Evolutionary conservation across 1,284 basidiomycete genomes (phyloP).

Genomic region (Pisolithus thermaeus): DNA sequence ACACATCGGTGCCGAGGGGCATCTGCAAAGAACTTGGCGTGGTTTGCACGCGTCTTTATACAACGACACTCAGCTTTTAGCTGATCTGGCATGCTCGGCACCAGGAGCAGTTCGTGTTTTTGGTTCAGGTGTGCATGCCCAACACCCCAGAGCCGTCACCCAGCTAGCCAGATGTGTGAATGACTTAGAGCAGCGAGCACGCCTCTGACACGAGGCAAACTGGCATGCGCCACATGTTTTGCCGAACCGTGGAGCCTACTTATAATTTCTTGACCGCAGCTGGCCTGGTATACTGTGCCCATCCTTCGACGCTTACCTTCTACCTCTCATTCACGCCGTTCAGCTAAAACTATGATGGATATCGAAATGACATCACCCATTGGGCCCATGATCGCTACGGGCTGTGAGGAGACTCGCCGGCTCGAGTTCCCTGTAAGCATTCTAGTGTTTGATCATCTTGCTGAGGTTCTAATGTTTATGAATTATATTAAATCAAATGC

Average conservation of each 20-base stretch:
- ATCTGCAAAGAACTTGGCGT: too few relatives aligned
- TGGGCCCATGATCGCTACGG: slow-evolving; percentile 22
- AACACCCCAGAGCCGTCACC: neutral
- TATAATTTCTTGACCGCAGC: slow-evolving; percentile 1
- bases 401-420: slow-evolving; percentile 14
- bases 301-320: neutral
- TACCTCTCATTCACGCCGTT: neutral
- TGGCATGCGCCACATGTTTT: slow-evolving; percentile 22
- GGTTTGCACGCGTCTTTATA: too few relatives aligned
- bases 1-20: too few relatives aligned
- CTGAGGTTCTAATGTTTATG: neutral
- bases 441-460: neutral
- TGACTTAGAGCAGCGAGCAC: neutral
- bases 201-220: slow-evolving; percentile 25
- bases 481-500: neutral
- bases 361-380: slow-evolving; percentile 27
- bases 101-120: neutral
- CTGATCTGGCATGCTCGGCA: neutral
- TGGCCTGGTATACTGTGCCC: neutral
- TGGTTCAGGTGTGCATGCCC: too few relatives aligned
- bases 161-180: slow-evolving; percentile 2
- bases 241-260: slow-evolving; percentile 12
- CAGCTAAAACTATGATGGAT: slow-evolving; percentile 21
- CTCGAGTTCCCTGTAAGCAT: slow-evolving; percentile 20
- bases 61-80: too few relatives aligned